Percentiles rank a stretch among this genome's conserved stretches.
Evolutionary conservation across 805 yeast species (phyloP).

Genomic region (Wickerhamiella spandovensis): DNA sequence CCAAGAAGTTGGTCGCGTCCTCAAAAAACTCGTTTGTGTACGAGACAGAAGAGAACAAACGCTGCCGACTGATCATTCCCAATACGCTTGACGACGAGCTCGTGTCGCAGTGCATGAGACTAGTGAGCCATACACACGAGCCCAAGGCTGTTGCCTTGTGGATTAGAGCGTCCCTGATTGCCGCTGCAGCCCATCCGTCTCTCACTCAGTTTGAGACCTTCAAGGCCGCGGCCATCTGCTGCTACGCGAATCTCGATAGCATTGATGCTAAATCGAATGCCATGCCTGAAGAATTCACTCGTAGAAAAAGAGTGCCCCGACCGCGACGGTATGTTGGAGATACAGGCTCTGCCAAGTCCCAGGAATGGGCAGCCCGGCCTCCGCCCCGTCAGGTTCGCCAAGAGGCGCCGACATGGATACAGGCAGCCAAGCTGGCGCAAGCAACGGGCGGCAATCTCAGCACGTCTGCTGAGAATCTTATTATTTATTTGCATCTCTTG

Average conservation of each 20-base stretch:
- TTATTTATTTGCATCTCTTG: conserved; percentile 57
- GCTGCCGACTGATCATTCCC: background rate
- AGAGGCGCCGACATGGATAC: background rate
- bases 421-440: conserved; percentile 1
- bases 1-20: background rate
- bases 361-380: background rate
- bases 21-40: background rate
- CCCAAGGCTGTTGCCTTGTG: conserved; percentile 2
- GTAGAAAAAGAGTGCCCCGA: background rate
- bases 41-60: background rate
- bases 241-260: background rate
- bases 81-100: conserved; percentile 1
- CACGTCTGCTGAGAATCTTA: conserved; percentile 26
- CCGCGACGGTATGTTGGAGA: background rate
- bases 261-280: background rate
- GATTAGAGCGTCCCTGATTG: conserved; percentile 1
- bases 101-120: conserved; percentile 2
- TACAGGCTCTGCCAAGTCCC: background rate
- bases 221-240: background rate
- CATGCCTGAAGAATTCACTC: background rate
- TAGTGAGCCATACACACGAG: background rate
- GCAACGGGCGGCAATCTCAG: background rate
- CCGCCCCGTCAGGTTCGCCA: background rate
- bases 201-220: conserved; percentile 1
- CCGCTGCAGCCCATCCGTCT: conserved; percentile 1